Percentiles rank a stretch among this genome's conserved stretches.
Conservation (phyloP, 345 rosid genomes). For the Melastoma malabathricum region DNA sequence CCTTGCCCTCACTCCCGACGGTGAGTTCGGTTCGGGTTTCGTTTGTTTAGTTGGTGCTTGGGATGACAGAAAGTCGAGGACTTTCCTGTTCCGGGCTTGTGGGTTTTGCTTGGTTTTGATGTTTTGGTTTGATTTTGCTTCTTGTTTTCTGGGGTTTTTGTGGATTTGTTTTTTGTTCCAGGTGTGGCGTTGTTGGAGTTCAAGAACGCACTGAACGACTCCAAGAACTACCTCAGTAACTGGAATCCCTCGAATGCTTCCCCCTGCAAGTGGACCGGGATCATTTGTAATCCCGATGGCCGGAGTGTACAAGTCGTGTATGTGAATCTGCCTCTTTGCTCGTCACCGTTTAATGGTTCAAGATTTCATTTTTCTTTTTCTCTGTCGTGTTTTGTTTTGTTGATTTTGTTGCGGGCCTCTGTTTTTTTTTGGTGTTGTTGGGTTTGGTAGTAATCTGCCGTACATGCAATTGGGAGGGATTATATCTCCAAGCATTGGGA, state of each 20-base stretch:
- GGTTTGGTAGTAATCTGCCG: constrained; percentile 57
- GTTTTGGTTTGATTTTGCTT: neutral
- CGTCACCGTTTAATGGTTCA: neutral
- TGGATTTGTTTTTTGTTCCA: constrained; percentile 3
- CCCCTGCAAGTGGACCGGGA: constrained; percentile 93
- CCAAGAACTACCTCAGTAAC: constrained; percentile 44
- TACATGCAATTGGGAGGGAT: constrained; percentile 80
- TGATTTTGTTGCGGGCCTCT: neutral
- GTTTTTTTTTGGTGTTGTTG: neutral
- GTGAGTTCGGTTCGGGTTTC: too few species aligned
- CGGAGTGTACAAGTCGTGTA: constrained; percentile 71
- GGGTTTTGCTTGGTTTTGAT: too few species aligned
- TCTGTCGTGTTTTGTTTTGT: neutral
- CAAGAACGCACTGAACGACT: constrained; percentile 62
- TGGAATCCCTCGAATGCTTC: constrained; percentile 63
- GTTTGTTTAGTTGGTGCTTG: too few species aligned
- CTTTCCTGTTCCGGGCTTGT: too few species aligned
- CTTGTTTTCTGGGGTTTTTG: neutral
- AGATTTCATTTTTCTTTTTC: neutral
- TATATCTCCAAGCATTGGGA: constrained; percentile 84
- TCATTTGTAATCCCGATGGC: constrained; percentile 56
- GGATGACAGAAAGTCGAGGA: too few species aligned
- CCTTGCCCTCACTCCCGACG: too few species aligned
- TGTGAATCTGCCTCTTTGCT: neutral
- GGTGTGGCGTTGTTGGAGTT: constrained; percentile 68